These are phyloP conservation scores for Penicillium pulvis DNA, from an alignment of 495 filamentous ascomycete species.

Conservation along the genomic window DNA sequence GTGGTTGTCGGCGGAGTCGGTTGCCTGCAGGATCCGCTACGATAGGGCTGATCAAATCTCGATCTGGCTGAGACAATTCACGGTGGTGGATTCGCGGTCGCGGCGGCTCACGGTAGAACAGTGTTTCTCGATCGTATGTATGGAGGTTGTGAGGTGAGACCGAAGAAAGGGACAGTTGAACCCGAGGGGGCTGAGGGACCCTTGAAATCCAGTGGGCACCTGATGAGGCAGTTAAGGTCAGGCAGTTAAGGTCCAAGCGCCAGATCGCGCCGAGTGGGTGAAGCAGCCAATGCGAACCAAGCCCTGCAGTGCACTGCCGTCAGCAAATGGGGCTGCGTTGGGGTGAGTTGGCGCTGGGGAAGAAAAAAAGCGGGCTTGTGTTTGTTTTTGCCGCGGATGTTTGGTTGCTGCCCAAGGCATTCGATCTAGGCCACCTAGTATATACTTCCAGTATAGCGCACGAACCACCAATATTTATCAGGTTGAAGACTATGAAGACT, in stretches of 20 bases:
- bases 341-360: constrained; percentile 17
- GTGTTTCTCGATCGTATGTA: neutral
- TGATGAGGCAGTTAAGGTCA: constrained; percentile 29
- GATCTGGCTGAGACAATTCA: constrained; percentile 13
- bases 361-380: constrained; percentile 20
- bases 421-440: constrained; percentile 2
- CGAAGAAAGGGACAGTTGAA: constrained; percentile 8
- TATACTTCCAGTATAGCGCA: neutral
- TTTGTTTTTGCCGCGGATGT: constrained; percentile 29
- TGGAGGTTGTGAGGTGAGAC: neutral
- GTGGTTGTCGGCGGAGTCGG: constrained; percentile 21
- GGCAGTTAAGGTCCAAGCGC: constrained; percentile 34
- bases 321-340: constrained; percentile 16
- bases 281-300: constrained; percentile 23
- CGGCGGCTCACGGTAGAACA: constrained; percentile 11
- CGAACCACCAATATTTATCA: neutral
- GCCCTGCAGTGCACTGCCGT: constrained; percentile 1
- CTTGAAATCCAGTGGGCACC: constrained; percentile 23
- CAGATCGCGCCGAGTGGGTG: constrained; percentile 17
- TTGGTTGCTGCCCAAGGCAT: constrained; percentile 31
- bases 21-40: constrained; percentile 21
- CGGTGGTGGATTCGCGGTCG: constrained; percentile 2
- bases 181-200: constrained; percentile 1
- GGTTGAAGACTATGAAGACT: neutral
- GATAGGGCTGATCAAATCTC: constrained; percentile 23